These are phyloP conservation scores for Tolypocladium sp. DNA, from an alignment of 2,329 filamentous ascomycete species.

Conservation along the genomic window DNA sequence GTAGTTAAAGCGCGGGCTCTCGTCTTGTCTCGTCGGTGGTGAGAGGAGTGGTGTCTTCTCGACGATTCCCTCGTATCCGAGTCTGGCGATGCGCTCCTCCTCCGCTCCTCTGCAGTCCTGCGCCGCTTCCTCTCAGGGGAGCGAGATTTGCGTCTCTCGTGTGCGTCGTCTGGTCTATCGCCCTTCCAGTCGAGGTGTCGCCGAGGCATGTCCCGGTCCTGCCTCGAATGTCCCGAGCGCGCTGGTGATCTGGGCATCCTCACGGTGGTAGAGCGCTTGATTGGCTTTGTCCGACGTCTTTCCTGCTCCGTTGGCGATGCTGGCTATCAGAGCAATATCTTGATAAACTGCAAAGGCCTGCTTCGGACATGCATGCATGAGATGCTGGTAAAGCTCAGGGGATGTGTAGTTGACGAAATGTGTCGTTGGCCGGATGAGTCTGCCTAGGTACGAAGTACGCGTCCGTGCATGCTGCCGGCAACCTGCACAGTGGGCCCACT, in stretches of 20 bases:
- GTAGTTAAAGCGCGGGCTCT: not conserved
- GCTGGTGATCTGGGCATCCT: not conserved
- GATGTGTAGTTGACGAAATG: not conserved
- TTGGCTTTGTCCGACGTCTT: not conserved
- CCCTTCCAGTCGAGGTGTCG: not conserved
- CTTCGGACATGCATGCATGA: not conserved
- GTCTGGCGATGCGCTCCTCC: conserved; percentile 4
- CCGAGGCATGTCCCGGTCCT: not conserved
- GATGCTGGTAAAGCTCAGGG: not conserved
- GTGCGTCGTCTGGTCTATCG: not conserved
- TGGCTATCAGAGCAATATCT: not conserved
- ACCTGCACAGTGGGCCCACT: not conserved
- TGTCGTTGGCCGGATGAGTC: not conserved
- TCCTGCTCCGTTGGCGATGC: not conserved
- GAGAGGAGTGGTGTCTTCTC: conserved; percentile 14
- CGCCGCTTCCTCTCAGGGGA: conserved; percentile 7
- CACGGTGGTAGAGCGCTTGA: not conserved
- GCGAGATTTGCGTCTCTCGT: conserved; percentile 1
- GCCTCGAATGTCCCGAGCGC: not conserved
- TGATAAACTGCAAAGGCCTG: not conserved
- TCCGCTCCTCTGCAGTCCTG: not conserved
- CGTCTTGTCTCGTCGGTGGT: conserved; percentile 5
- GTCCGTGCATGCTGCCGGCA: not conserved
- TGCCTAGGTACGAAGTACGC: not conserved
- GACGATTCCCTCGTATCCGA: conserved; percentile 2